A percentile compares a stretch with the other conserved stretches of the same genome.
Conservation (phyloP, 2,329 filamentous ascomycete genomes). For the Calonectria fujianensis region DNA sequence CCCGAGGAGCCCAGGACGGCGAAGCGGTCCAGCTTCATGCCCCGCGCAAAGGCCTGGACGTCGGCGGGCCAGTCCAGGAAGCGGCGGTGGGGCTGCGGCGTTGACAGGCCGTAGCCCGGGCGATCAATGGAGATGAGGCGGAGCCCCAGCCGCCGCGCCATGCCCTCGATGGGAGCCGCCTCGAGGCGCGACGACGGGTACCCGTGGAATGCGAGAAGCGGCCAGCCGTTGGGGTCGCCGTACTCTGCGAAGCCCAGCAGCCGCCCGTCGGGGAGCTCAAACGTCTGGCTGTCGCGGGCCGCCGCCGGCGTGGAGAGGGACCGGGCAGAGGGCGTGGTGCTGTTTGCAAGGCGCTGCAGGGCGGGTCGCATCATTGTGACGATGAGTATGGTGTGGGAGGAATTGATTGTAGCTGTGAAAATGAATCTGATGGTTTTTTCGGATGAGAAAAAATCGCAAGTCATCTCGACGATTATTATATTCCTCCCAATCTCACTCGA, state of each 20-base stretch:
- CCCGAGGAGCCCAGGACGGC: slow-evolving; percentile 60
- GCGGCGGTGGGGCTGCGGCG: slow-evolving; percentile 57
- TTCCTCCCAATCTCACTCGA: background rate
- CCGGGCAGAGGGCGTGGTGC: slow-evolving; percentile 13
- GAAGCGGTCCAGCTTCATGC: slow-evolving; percentile 53
- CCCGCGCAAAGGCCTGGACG: slow-evolving; percentile 56
- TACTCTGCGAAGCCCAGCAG: slow-evolving; percentile 64
- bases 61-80: slow-evolving; percentile 61
- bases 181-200: slow-evolving; percentile 65
- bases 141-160: slow-evolving; percentile 53
- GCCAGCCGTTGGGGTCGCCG: slow-evolving; percentile 56
- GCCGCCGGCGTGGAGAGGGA: slow-evolving; percentile 22
- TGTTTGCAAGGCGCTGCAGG: slow-evolving; percentile 8
- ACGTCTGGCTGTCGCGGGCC: slow-evolving; percentile 47
- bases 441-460: background rate
- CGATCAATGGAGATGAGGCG: slow-evolving; percentile 64
- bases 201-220: slow-evolving; percentile 65
- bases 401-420: background rate
- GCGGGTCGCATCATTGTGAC: background rate
- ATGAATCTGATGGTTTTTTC: background rate
- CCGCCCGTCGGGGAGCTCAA: slow-evolving; percentile 63
- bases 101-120: slow-evolving; percentile 65
- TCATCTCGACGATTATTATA: background rate
- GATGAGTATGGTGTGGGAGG: background rate
- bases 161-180: slow-evolving; percentile 51